Evolutionary conservation across 805 yeast genomes (phyloP).

Genomic region (Hermanozyma aechmeae): DNA sequence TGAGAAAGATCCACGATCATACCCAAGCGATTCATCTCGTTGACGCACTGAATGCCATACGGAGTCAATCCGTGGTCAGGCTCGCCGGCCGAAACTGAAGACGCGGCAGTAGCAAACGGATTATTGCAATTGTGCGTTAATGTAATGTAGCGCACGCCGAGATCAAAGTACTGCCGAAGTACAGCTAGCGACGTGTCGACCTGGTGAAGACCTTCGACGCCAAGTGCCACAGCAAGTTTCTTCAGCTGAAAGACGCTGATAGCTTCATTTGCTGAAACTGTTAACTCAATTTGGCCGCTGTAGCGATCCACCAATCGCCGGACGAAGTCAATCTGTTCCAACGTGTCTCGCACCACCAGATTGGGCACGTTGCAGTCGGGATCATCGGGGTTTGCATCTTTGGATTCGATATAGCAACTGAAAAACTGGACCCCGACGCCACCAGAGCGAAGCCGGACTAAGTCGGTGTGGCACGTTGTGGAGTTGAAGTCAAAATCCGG

Average conservation of each 20-base stretch:
- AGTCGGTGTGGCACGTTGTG: slow-evolving; percentile 37
- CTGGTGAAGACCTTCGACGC: slow-evolving; percentile 49
- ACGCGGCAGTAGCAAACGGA: slow-evolving; percentile 49
- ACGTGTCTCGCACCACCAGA: slow-evolving; percentile 40
- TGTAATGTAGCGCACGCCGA: slow-evolving; percentile 47
- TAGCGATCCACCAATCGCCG: slow-evolving; percentile 35
- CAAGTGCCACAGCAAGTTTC: slow-evolving; percentile 39
- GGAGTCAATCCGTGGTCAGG: slow-evolving; percentile 35
- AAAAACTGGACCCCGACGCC: slow-evolving; percentile 42
- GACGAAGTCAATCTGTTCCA: slow-evolving; percentile 45
- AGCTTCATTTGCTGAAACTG: slow-evolving; percentile 33
- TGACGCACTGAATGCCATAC: slow-evolving; percentile 30
- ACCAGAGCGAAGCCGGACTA: slow-evolving; percentile 33
- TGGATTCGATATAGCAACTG: slow-evolving; percentile 39
- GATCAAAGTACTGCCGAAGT: slow-evolving; percentile 36
- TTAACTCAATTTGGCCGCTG: slow-evolving; percentile 30
- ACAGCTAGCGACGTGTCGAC: slow-evolving; percentile 41
- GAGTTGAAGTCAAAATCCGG: slow-evolving; percentile 29
- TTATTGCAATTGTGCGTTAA: slow-evolving; percentile 49
- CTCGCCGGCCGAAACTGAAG: slow-evolving; percentile 35
- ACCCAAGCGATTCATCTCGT: slow-evolving; percentile 44
- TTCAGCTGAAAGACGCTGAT: slow-evolving; percentile 18
- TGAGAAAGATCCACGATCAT: slow-evolving; percentile 45
- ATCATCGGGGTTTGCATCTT: slow-evolving; percentile 28
- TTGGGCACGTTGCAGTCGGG: slow-evolving; percentile 37